Base-by-base conservation (phyloP, 164 flowering plant genomes). In the Aristolochia fimbriata region DNA sequence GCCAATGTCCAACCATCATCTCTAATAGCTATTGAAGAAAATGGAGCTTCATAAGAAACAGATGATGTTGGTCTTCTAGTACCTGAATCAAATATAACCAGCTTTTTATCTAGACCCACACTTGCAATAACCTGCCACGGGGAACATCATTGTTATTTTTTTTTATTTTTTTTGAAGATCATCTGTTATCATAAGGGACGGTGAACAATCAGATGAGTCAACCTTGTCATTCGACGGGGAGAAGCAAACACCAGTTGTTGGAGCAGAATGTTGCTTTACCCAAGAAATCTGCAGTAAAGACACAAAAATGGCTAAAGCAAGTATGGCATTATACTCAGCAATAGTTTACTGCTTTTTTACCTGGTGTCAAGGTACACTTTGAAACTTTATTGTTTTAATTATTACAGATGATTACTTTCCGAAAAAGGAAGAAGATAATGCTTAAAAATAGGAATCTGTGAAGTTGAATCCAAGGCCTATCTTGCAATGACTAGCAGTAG, bases 181-280 rank as follows among this genome's bases (percentile, higher is more conserved):
- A 17, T 17, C 52, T 20, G 52, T 49, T 49, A 10, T 49, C 14
- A 6, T 37, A 37, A 37, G 43, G 43, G 10, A 37, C 8, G 9
- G 8, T 7, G 21, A 47, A 47, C 17, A 22, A 57, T 5, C 31
- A 50, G 52, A 41, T 60, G 5, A 27, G 70, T 37, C 43, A 10
- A 91, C 99, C 97, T 88, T 94, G 71, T 94, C 99, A 79, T 79
- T 84, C 53, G 93, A 77, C 58, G 99, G 99, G 21, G 97, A 88
- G 74, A 94, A 91, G 78, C 95, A 68, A 76, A 91, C 73, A 63
- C 89, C 97, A 70, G 96, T 83, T 37, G 91, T 83, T 57, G 99
- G 99, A 41, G 99, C 97, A 70, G 96, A 91, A 81, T 94, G 97
- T 72, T 88, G 96, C 82, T 85, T 94, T 70, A 76, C 66, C 99